Percentiles rank a stretch among this genome's conserved stretches.
Evolutionary conservation across 805 yeast genomes (phyloP).

Genomic region (Pichia ethanolica): DNA sequence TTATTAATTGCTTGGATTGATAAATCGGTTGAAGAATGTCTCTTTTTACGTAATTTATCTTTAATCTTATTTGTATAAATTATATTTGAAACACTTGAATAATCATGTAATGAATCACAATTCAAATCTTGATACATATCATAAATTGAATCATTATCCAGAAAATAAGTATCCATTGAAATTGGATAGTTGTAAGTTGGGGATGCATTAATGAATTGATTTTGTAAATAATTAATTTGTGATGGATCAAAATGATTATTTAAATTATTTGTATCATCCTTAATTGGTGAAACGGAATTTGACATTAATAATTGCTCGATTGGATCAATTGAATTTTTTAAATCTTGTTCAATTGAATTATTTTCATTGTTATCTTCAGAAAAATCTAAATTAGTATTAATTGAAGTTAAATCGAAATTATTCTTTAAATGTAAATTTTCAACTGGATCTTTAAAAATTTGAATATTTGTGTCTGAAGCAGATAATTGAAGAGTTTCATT

Average conservation of each 20-base stretch:
- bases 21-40: neutral
- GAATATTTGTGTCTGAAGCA: too few species aligned
- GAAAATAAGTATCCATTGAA: neutral
- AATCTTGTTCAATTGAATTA: too few species aligned
- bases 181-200: neutral
- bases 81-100: conserved; percentile 9
- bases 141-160: conserved; percentile 1
- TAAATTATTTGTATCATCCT: neutral
- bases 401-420: too few species aligned
- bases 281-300: neutral
- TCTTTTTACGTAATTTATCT: conserved; percentile 8
- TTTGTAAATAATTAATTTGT: too few species aligned
- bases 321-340: neutral
- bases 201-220: neutral
- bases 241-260: too few species aligned
- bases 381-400: too few species aligned
- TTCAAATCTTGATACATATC: neutral
- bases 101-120: conserved; percentile 4
- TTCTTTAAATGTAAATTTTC: too few species aligned
- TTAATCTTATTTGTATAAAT: conserved; percentile 9
- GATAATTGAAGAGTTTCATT: too few species aligned
- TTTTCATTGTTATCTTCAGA: too few species aligned
- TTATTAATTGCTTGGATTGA: neutral
- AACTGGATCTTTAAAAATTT: too few species aligned
- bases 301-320: conserved; percentile 1